phyloP scores from a whole-genome alignment of 1,284 basidiomycete genomes.

The Bondarzewia mesenterica region DNA sequence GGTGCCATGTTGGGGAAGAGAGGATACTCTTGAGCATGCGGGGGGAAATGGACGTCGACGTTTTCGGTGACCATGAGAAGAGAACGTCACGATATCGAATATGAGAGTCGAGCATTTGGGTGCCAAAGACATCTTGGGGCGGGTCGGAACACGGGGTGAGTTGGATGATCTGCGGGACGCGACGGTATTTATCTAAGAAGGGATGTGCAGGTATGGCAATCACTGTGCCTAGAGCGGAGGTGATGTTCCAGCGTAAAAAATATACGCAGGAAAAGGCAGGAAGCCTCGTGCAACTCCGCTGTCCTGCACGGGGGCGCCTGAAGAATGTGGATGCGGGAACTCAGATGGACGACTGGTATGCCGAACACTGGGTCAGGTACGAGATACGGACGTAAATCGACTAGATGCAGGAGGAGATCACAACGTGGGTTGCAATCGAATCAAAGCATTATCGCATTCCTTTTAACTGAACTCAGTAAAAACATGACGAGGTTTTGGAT shows the following conservation, averaged over 20 bases:
- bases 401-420: no score
- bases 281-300: background rate
- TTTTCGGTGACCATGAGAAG: conserved; percentile 46
- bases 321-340: background rate
- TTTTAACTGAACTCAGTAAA: no score
- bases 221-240: background rate
- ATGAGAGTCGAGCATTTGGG: conserved; percentile 28
- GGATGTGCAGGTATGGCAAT: background rate
- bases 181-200: background rate
- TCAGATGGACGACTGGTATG: no score
- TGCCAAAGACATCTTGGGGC: conserved; percentile 6
- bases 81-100: conserved; percentile 52
- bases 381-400: background rate
- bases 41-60: conserved; percentile 37
- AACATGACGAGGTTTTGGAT: no score
- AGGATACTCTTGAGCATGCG: conserved; percentile 37
- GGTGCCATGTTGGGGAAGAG: conserved; percentile 42
- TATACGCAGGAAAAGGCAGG: background rate
- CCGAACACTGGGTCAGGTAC: no score
- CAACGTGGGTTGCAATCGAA: no score
- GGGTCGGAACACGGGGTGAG: background rate
- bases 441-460: no score
- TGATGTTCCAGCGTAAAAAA: background rate
- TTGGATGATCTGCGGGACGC: background rate
- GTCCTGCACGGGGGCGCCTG: background rate